These are phyloP conservation scores for Nakazawaea populi DNA, from an alignment of 805 yeast species.

Conservation along the genomic window DNA sequence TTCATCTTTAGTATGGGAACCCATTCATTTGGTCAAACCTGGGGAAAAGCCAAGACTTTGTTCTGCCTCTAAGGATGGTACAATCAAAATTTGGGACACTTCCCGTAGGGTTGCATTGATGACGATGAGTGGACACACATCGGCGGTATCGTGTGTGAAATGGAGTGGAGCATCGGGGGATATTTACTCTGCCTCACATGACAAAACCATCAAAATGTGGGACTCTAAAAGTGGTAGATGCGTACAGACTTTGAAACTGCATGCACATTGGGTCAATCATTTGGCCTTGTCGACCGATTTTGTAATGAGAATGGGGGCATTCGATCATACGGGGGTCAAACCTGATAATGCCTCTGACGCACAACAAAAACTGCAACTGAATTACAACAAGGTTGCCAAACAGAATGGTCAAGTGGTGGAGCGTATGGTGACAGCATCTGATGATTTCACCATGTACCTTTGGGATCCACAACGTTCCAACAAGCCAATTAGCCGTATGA, in stretches of 20 bases:
- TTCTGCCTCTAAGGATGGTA: slow-evolving; percentile 88
- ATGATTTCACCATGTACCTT: slow-evolving; percentile 94
- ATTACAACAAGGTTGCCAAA: slow-evolving; percentile 59
- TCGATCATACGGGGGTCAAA: slow-evolving; percentile 57
- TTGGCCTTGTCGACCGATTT: slow-evolving; percentile 87
- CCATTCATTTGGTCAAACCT: slow-evolving; percentile 68
- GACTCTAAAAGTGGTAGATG: slow-evolving; percentile 73
- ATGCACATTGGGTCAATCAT: slow-evolving; percentile 98
- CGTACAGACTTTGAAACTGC: slow-evolving; percentile 73
- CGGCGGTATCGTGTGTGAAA: slow-evolving; percentile 89
- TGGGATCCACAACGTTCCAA: slow-evolving; percentile 85
- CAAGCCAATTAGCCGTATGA: slow-evolving; percentile 89
- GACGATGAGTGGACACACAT: slow-evolving; percentile 82
- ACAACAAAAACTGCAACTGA: slow-evolving; percentile 43
- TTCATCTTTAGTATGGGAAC: slow-evolving; percentile 90
- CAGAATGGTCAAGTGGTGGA: slow-evolving; percentile 55
- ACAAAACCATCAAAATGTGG: slow-evolving; percentile 92
- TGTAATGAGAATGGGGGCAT: slow-evolving; percentile 82
- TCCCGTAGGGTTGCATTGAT: slow-evolving; percentile 56
- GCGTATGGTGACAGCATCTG: slow-evolving; percentile 89
- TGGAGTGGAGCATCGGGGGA: slow-evolving; percentile 88
- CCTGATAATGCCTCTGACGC: slow-evolving; percentile 41
- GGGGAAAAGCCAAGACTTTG: slow-evolving; percentile 69
- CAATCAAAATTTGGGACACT: slow-evolving; percentile 86
- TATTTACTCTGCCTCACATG: slow-evolving; percentile 88